phyloP scores from a whole-genome alignment of 106 monocot genomes.

The Dendrobium officinale region DNA sequence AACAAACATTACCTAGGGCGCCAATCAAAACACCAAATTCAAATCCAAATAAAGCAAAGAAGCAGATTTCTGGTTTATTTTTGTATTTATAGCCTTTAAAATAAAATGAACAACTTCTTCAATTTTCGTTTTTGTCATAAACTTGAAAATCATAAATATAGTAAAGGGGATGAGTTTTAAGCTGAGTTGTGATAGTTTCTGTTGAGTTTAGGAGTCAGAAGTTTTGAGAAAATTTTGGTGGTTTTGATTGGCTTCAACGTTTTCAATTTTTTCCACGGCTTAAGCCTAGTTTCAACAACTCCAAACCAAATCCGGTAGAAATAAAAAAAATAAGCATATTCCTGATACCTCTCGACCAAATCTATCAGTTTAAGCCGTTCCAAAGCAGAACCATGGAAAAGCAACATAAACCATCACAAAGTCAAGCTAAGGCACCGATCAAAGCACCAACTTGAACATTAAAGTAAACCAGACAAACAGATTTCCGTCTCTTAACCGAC shows the following conservation, averaged over 20 bases:
- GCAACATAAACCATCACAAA: background rate
- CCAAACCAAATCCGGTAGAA: background rate
- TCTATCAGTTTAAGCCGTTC: background rate
- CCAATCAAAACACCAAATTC: too few species aligned
- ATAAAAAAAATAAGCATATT: background rate
- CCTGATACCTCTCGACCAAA: background rate
- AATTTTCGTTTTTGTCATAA: background rate
- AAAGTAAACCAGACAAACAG: background rate
- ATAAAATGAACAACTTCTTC: too few species aligned
- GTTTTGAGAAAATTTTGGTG: background rate
- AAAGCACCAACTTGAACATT: background rate
- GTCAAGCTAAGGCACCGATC: background rate
- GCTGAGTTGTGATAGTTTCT: background rate
- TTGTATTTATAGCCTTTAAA: too few species aligned
- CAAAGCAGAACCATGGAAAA: background rate
- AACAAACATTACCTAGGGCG: too few species aligned
- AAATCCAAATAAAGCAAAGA: too few species aligned
- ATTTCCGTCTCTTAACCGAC: slow-evolving; percentile 13
- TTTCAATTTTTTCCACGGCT: background rate
- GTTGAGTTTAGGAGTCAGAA: background rate
- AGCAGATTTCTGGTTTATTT: too few species aligned
- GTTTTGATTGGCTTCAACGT: background rate
- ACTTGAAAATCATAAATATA: background rate
- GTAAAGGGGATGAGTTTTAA: background rate
- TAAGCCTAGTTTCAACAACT: background rate